These are phyloP conservation scores for Cymbomonas tetramitiformis DNA, from an alignment of 139 green algal species.

Conservation along the genomic window DNA sequence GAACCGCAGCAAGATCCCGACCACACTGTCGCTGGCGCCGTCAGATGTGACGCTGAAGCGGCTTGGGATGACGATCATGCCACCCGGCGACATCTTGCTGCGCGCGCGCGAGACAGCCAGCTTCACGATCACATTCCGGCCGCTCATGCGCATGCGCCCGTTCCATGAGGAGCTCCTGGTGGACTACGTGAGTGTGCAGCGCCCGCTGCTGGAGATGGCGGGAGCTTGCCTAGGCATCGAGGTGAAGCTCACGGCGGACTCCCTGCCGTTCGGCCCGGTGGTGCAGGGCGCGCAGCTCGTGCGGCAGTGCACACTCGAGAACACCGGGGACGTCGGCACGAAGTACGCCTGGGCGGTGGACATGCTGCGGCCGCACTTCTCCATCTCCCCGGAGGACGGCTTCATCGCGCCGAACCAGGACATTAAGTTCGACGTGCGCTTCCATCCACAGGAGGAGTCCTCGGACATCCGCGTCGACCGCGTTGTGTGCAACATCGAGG, in stretches of 20 bases:
- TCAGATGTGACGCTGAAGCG: slow-evolving; percentile 22
- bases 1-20: slow-evolving; percentile 40
- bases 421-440: slow-evolving; percentile 62
- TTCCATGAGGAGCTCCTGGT: slow-evolving; percentile 45
- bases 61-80: slow-evolving; percentile 34
- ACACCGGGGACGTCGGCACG: slow-evolving; percentile 53
- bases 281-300: slow-evolving; percentile 38
- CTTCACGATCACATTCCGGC: slow-evolving; percentile 37
- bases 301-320: slow-evolving; percentile 53
- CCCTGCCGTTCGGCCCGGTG: slow-evolving; percentile 54
- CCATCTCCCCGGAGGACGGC: slow-evolving; percentile 42
- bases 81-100: slow-evolving; percentile 29
- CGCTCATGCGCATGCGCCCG: slow-evolving; percentile 25
- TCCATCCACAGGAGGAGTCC: slow-evolving; percentile 42
- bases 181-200: slow-evolving; percentile 30
- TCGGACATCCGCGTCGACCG: slow-evolving; percentile 49
- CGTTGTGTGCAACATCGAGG: slow-evolving; percentile 29
- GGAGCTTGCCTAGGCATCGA: slow-evolving; percentile 54
- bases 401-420: slow-evolving; percentile 46
- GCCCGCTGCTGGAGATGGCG: slow-evolving; percentile 36
- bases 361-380: slow-evolving; percentile 40
- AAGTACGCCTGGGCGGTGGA: slow-evolving; percentile 46
- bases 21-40: slow-evolving; percentile 27
- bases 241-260: slow-evolving; percentile 45
- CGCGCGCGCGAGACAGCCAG: slow-evolving; percentile 26